phyloP scores from a whole-genome alignment of 108 stramenopile species.

The Cyclotella atomus region DNA sequence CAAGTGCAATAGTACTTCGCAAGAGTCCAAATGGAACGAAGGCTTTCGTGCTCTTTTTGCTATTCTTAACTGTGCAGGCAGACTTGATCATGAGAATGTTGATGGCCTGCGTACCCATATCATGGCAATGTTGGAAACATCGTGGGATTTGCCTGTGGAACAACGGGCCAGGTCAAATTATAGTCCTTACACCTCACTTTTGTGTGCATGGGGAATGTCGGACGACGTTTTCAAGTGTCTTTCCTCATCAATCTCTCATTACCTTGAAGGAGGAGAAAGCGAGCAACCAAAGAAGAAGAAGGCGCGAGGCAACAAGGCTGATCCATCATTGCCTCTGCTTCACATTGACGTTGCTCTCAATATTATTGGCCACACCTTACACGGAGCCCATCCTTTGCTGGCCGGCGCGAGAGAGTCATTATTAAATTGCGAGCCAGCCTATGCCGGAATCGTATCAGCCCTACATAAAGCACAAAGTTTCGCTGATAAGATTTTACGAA shows the following conservation, averaged over 20 bases:
- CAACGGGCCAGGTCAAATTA: slow-evolving; percentile 36
- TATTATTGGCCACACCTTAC: slow-evolving; percentile 33
- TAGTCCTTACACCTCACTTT: slow-evolving; percentile 60
- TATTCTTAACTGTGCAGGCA: slow-evolving; percentile 63
- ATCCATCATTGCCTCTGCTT: slow-evolving; percentile 35
- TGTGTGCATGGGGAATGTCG: slow-evolving; percentile 73
- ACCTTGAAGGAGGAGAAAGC: slow-evolving; percentile 36
- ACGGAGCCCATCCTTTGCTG: slow-evolving; percentile 30
- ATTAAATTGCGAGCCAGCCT: slow-evolving; percentile 23
- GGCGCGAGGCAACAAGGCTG: slow-evolving; percentile 25
- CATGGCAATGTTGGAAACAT: slow-evolving; percentile 26
- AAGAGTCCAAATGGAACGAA: slow-evolving; percentile 33
- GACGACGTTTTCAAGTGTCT: slow-evolving; percentile 61
- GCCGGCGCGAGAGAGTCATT: slow-evolving; percentile 25
- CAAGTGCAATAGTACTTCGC: slow-evolving; percentile 24
- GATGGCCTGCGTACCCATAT: slow-evolving; percentile 54
- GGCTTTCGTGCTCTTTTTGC: slow-evolving; percentile 62
- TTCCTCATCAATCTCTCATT: slow-evolving; percentile 50
- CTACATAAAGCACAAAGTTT: slow-evolving; percentile 26
- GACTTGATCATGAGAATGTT: slow-evolving; percentile 44
- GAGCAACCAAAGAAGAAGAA: slow-evolving; percentile 4
- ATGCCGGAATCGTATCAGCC: slow-evolving; percentile 15
- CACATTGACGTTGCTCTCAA: slow-evolving; percentile 36
- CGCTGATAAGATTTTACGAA: slow-evolving; percentile 17
- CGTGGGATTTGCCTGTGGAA: slow-evolving; percentile 6